A percentile compares a stretch with the other conserved stretches of the same genome.
phyloP scores from a whole-genome alignment of 345 rosid genomes.

The Corchorus olitorius region DNA sequence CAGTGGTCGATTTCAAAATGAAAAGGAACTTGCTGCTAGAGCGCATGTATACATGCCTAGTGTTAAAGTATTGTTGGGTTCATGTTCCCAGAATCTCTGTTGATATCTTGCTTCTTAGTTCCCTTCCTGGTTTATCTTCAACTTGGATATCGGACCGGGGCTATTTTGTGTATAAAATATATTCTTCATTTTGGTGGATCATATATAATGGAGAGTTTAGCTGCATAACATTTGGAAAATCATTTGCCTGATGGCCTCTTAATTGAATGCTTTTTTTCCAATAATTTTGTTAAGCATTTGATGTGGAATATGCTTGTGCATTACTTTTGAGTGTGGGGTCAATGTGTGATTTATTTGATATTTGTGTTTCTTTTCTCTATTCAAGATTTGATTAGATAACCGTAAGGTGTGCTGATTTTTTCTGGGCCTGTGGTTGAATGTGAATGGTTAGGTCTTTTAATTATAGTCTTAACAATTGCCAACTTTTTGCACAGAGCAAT shows the following conservation, averaged over 20 bases:
- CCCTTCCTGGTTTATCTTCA: background rate
- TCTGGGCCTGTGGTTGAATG: background rate
- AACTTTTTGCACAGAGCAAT: constrained; percentile 54
- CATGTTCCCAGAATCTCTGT: background rate
- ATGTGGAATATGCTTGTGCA: background rate
- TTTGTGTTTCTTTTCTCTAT: background rate
- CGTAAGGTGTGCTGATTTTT: background rate
- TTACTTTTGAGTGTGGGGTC: background rate
- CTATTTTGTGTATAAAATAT: background rate
- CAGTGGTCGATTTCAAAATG: background rate
- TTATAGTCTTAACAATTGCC: constrained; percentile 16
- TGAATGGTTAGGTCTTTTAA: background rate
- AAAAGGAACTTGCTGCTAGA: background rate
- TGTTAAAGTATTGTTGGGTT: background rate
- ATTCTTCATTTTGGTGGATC: too few relatives aligned
- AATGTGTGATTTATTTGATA: background rate
- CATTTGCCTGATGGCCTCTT: background rate
- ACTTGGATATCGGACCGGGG: background rate
- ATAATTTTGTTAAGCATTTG: background rate
- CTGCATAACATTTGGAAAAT: background rate
- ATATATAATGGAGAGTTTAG: background rate
- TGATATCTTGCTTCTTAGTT: too few relatives aligned
- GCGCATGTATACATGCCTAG: background rate
- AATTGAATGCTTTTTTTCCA: background rate
- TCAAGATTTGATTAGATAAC: background rate